Evolutionary conservation across 495 filamentous ascomycete genomes (phyloP).

Genomic region (Chaetomium cochliodes): DNA sequence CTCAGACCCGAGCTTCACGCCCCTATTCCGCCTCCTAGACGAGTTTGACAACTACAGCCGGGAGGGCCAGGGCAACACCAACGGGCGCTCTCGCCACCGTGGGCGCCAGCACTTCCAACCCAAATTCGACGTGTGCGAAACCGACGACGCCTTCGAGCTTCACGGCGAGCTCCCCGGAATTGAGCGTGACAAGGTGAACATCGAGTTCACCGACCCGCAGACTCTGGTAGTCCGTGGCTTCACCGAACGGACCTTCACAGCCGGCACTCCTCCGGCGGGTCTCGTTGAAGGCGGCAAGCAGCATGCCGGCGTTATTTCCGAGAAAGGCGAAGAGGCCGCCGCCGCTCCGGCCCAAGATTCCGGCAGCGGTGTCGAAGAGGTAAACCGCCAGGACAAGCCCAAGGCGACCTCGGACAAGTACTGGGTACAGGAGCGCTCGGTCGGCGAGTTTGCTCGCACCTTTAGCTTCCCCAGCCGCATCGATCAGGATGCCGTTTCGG

Average conservation of each 20-base stretch:
- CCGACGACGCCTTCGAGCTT: constrained; percentile 65
- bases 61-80: constrained; percentile 26
- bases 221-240: constrained; percentile 72
- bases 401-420: constrained; percentile 54
- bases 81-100: constrained; percentile 32
- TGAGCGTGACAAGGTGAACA: constrained; percentile 69
- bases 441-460: constrained; percentile 74
- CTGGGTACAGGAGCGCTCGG: constrained; percentile 77
- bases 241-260: constrained; percentile 56
- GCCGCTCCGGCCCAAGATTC: constrained; percentile 14
- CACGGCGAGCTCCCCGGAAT: constrained; percentile 86
- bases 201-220: constrained; percentile 79
- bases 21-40: constrained; percentile 72
- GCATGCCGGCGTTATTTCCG: constrained; percentile 14
- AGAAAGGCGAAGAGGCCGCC: constrained; percentile 23
- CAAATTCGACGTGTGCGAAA: constrained; percentile 75
- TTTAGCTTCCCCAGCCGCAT: constrained; percentile 76
- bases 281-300: constrained; percentile 31
- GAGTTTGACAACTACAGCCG: constrained; percentile 62
- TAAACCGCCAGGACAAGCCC: constrained; percentile 24
- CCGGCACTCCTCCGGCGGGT: constrained; percentile 44
- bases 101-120: constrained; percentile 27
- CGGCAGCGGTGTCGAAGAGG: neutral
- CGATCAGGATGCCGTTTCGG: constrained; percentile 74
- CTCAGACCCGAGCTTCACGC: constrained; percentile 54